Base-by-base conservation (phyloP, 495 filamentous ascomycete species). In the Penicillium desertorum region DNA sequence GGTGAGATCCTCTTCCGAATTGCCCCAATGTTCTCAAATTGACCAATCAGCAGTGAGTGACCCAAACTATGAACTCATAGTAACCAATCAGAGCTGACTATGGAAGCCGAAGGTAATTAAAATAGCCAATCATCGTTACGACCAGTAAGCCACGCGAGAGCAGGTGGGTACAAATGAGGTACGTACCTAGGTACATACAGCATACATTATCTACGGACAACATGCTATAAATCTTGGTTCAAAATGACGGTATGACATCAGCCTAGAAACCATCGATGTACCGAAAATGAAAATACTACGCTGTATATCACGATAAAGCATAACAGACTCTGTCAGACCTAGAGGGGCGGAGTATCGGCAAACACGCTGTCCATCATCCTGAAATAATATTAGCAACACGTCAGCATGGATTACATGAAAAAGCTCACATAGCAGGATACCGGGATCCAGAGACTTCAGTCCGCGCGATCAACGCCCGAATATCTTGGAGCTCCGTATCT, bases 401-500 rank as follows among this genome's bases (percentile, higher is more conserved):
- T 42, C 45, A 36, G 19, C 47, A n/a, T 32, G 5, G 10, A 37
- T 22, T 16, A 51, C 10, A 34, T 20, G 22, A 6, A 17, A 5
- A 29, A 41, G 56, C 62, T 57, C 59, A 62, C 56, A 7, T 5
- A 17, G 20, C 39, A 52, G 37, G 19, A 42, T 64, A 64, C 1
- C 62, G 62, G 34, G 20, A 16, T 6, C 54, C 62, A 11, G 42
- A 14, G 22, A 64, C 45, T 22, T 61, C 55, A 4, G 54, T 58
- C 10, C 46, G 39, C 16, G 58, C 51, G 25, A 56, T 27, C 41
- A 64, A 34, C 2, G 36, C 42, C 32, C 62, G 58, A 27, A 64
- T 54, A 3, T 56, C 68, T 23, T 60, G 53, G 45, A 74, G 67
- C 50, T 86, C 83, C 39, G 77, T 71, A 17, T 74, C 71, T 0